Evolutionary conservation across 1,284 basidiomycete species (phyloP).

Genomic region (Trichosporon faecale): DNA sequence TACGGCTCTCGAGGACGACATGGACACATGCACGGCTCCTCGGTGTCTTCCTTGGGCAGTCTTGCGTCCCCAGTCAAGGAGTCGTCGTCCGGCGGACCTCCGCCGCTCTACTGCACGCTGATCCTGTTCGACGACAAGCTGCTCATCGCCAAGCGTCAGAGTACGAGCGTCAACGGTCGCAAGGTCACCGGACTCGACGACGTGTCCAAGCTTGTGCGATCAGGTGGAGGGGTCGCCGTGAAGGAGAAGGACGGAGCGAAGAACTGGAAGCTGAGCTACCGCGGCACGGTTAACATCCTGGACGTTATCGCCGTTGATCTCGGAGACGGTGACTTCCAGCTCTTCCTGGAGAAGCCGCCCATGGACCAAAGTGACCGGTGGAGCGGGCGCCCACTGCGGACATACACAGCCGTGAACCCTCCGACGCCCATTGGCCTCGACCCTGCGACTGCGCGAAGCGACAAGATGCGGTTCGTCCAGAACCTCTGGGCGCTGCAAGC

Average conservation of each 20-base stretch:
- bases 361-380: constrained; percentile 75
- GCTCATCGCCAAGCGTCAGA: constrained; percentile 82
- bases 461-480: constrained; percentile 78
- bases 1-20: constrained; percentile 25
- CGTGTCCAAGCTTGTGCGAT: constrained; percentile 69
- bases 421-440: constrained; percentile 64
- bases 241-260: constrained; percentile 53
- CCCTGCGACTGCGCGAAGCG: constrained; percentile 60
- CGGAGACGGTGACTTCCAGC: constrained; percentile 78
- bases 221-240: constrained; percentile 49
- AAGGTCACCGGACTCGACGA: constrained; percentile 80
- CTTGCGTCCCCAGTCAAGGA: constrained; percentile 17
- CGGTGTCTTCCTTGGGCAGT: constrained; percentile 54
- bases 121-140: constrained; percentile 95
- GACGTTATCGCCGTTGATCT: constrained; percentile 80
- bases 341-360: constrained; percentile 76
- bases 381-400: constrained; percentile 75
- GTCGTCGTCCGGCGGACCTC: background rate
- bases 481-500: constrained; percentile 83
- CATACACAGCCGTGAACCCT: constrained; percentile 68
- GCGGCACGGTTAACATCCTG: constrained; percentile 78
- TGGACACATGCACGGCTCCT: constrained; percentile 31
- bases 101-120: constrained; percentile 74
- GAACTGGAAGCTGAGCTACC: constrained; percentile 77
- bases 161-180: constrained; percentile 68